Percentiles rank a stretch among this genome's conserved stretches.
These are phyloP conservation scores for Gnomoniopsis sp. DNA, from an alignment of 2,329 filamentous ascomycete species.

Conservation along the genomic window DNA sequence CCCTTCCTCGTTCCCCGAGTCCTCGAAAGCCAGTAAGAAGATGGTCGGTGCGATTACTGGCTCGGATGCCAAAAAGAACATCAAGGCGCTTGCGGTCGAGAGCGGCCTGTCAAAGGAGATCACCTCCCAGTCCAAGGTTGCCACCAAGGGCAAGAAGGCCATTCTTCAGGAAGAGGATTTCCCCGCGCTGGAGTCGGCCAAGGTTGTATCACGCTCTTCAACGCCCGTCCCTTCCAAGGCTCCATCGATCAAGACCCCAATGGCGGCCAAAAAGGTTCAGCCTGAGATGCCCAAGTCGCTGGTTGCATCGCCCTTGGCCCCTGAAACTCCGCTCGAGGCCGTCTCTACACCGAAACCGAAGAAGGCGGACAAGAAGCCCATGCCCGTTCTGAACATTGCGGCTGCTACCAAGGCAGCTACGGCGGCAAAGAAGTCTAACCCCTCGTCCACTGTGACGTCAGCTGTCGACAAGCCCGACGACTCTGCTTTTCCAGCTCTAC, in stretches of 20 bases:
- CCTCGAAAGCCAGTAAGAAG: constrained; percentile 20
- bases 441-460: constrained; percentile 24
- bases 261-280: constrained; percentile 30
- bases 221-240: constrained; percentile 30
- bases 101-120: constrained; percentile 46
- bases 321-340: not conserved
- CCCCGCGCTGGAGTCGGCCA: constrained; percentile 52
- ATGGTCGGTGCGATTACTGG: constrained; percentile 18
- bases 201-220: constrained; percentile 23
- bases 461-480: constrained; percentile 32
- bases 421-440: constrained; percentile 28
- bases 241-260: constrained; percentile 30
- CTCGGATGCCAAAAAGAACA: constrained; percentile 26
- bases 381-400: constrained; percentile 46
- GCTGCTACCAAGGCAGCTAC: constrained; percentile 39
- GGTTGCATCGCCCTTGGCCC: constrained; percentile 4
- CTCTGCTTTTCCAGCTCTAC: constrained; percentile 49
- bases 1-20: constrained; percentile 22
- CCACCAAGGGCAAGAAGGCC: constrained; percentile 27
- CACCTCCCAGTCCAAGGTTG: constrained; percentile 31
- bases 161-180: constrained; percentile 61
- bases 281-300: constrained; percentile 18
- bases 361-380: constrained; percentile 32
- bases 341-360: constrained; percentile 20
- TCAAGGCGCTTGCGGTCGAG: constrained; percentile 42